phyloP scores from a whole-genome alignment of 306 rosid species.

The Pueraria montana region DNA sequence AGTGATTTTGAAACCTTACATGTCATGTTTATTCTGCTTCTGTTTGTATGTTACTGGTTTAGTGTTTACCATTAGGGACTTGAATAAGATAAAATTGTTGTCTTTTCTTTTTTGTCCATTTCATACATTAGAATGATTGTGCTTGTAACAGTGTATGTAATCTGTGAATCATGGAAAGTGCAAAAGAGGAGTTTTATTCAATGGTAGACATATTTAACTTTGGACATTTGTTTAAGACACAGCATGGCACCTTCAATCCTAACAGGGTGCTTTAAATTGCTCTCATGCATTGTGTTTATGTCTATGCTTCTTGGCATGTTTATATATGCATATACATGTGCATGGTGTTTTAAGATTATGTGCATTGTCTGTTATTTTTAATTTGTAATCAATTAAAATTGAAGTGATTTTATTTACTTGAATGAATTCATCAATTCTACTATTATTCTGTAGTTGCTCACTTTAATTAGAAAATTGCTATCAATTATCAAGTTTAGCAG shows the following conservation, averaged over 20 bases:
- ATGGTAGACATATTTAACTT: neutral
- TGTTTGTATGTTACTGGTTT: neutral
- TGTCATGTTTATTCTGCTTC: neutral
- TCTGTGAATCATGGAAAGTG: neutral
- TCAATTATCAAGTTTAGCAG: slow-evolving; percentile 28
- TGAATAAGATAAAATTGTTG: neutral
- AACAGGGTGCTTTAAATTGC: slow-evolving; percentile 19
- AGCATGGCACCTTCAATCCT: neutral
- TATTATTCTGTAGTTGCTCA: slow-evolving; percentile 24
- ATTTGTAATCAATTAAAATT: slow-evolving; percentile 36
- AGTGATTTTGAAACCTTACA: slow-evolving; percentile 25
- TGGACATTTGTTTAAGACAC: slow-evolving; percentile 1
- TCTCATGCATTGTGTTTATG: neutral
- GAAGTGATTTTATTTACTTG: slow-evolving; percentile 14
- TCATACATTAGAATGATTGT: neutral
- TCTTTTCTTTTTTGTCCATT: neutral
- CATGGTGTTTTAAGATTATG: neutral
- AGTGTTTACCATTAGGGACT: neutral
- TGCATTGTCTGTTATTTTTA: slow-evolving; percentile 13
- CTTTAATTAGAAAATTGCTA: slow-evolving; percentile 22
- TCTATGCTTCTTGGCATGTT: slow-evolving; percentile 1
- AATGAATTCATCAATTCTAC: slow-evolving; percentile 1
- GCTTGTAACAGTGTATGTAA: neutral
- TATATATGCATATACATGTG: neutral
- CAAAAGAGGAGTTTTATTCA: neutral